A percentile compares a stretch with the other conserved stretches of the same genome.
phyloP scores from a whole-genome alignment of 129 eudicot genomes.

The Artemisia argyi region DNA sequence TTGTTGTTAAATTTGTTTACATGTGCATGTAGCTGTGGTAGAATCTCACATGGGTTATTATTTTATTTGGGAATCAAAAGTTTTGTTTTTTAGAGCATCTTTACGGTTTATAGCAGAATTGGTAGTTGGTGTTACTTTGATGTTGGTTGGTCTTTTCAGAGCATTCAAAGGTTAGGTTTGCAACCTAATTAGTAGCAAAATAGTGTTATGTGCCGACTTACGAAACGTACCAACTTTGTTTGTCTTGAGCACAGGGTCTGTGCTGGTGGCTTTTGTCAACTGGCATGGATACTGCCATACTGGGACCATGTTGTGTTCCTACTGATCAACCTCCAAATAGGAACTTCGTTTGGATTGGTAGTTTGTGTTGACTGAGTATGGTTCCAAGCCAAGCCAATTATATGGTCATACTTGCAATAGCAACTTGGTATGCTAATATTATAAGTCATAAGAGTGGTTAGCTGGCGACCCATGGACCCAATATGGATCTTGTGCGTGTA shows the following conservation, averaged over 20 bases:
- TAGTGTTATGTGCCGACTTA: too few relatives aligned
- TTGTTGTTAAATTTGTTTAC: slow-evolving; percentile 13
- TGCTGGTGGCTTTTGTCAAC: neutral
- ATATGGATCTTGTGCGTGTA: slow-evolving; percentile 6
- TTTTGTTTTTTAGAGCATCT: neutral
- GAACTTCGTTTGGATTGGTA: neutral
- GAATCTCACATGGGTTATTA: slow-evolving; percentile 5
- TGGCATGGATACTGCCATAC: neutral
- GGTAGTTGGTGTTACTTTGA: slow-evolving; percentile 18
- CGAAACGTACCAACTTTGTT: too few relatives aligned
- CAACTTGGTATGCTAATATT: neutral
- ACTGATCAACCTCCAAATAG: neutral
- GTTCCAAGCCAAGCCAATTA: slow-evolving; percentile 7
- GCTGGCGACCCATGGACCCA: slow-evolving; percentile 7
- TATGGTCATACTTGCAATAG: slow-evolving; percentile 13
- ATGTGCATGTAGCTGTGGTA: slow-evolving; percentile 11
- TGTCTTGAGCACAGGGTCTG: neutral
- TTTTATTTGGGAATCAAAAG: neutral
- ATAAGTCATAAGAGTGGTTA: neutral
- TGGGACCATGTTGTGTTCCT: neutral
- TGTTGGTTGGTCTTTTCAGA: slow-evolving; percentile 18
- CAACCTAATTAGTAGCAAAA: slow-evolving; percentile 20
- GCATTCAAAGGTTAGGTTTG: slow-evolving; percentile 18
- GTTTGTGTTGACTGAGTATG: slow-evolving; percentile 15
- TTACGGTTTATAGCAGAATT: neutral